Evolutionary conservation across 345 rosid species (phyloP).

Genomic region (Isatis tinctoria): DNA sequence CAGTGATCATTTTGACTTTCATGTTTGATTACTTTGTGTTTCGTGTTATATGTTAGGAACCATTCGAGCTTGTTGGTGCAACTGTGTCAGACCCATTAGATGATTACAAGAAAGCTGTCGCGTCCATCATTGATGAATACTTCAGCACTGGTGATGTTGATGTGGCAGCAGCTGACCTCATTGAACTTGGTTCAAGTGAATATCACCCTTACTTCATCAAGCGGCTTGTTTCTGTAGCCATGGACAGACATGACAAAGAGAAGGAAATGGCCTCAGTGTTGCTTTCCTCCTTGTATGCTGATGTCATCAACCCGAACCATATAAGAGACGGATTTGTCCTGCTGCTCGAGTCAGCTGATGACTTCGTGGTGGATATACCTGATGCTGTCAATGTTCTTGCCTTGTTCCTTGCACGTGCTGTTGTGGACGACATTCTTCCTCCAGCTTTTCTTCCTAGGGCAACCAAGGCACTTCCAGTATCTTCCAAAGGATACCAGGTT

Average conservation of each 20-base stretch:
- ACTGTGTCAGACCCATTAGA: slow-evolving; percentile 77
- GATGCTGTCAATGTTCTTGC: slow-evolving; percentile 90
- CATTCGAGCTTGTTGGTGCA: slow-evolving; percentile 74
- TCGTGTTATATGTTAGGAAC: slow-evolving; percentile 44
- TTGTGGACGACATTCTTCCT: slow-evolving; percentile 90
- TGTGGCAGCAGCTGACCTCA: slow-evolving; percentile 81
- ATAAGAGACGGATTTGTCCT: slow-evolving; percentile 86
- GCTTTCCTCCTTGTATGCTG: slow-evolving; percentile 77
- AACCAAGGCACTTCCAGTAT: slow-evolving; percentile 58
- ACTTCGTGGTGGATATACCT: slow-evolving; percentile 79
- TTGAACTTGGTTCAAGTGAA: slow-evolving; percentile 77
- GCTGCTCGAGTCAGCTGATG: slow-evolving; percentile 88
- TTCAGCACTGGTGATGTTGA: slow-evolving; percentile 84
- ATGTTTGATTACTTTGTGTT: not conserved
- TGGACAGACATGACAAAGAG: slow-evolving; percentile 97
- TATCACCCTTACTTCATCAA: slow-evolving; percentile 89
- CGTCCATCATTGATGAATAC: slow-evolving; percentile 75
- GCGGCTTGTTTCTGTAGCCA: slow-evolving; percentile 87
- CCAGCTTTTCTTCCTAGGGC: slow-evolving; percentile 85
- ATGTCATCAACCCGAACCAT: slow-evolving; percentile 70
- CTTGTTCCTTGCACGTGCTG: slow-evolving; percentile 81
- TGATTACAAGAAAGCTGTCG: slow-evolving; percentile 83
- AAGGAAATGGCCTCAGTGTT: slow-evolving; percentile 96
- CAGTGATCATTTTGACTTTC: not conserved
- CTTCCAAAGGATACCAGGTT: slow-evolving; percentile 79